These are phyloP conservation scores for Cavenderia fasciculata DNA, from an alignment of 78 protist species.

Conservation along the genomic window DNA sequence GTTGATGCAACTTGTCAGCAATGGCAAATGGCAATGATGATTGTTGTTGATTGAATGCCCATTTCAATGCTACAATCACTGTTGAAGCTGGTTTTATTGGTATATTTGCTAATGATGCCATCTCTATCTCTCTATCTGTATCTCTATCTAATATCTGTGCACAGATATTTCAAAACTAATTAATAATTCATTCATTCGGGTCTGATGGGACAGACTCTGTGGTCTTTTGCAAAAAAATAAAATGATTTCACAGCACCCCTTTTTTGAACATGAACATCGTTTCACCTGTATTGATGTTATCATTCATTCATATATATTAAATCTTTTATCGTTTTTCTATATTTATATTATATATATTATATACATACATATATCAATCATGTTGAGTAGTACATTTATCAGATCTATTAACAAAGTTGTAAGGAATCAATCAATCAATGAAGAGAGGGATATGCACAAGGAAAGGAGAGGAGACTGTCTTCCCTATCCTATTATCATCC, in stretches of 20 bases:
- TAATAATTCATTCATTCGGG: not conserved
- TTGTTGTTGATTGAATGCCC: not conserved
- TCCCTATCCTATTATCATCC: no score
- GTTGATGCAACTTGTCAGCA: slow-evolving; percentile 2
- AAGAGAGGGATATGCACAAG: no score
- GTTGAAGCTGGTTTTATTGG: slow-evolving; percentile 27
- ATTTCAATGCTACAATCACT: slow-evolving; percentile 38
- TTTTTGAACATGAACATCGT: no score
- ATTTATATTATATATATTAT: slow-evolving; percentile 2
- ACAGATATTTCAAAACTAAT: not conserved
- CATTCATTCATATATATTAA: not conserved
- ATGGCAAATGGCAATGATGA: not conserved
- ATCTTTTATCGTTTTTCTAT: no score
- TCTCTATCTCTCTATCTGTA: not conserved
- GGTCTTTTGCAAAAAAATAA: not conserved
- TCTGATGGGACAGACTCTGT: not conserved
- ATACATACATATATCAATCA: not conserved
- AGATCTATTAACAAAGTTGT: no score
- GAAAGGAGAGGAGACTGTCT: no score
- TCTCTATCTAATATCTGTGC: not conserved
- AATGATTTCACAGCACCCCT: not conserved
- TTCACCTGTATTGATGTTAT: no score
- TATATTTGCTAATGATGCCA: not conserved
- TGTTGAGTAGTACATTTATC: no score
- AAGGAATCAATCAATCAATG: no score